These are phyloP conservation scores for Neofusicoccum umdonicola DNA, from an alignment of 2,329 filamentous ascomycete genomes.

Conservation along the genomic window DNA sequence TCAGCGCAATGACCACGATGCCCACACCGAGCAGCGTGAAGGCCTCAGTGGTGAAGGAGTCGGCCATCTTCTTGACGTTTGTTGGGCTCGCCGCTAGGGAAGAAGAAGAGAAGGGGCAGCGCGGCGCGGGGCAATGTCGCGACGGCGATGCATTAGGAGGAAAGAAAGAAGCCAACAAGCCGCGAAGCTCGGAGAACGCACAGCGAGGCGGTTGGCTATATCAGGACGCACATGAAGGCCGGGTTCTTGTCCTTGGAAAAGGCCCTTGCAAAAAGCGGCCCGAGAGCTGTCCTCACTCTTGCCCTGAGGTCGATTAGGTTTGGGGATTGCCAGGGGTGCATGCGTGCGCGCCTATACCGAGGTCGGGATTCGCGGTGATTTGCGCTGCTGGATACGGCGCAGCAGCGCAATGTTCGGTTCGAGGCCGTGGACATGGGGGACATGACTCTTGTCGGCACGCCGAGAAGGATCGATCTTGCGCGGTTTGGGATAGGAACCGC, in stretches of 20 bases:
- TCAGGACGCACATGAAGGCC: background rate
- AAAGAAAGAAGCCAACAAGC: background rate
- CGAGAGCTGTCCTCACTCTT: no score
- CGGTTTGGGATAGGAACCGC: background rate
- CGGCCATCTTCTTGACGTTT: constrained; percentile 8
- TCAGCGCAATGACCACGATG: constrained; percentile 21
- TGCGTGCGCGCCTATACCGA: background rate
- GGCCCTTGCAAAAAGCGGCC: background rate
- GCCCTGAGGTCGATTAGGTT: background rate
- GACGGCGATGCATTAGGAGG: background rate
- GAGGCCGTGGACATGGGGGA: background rate
- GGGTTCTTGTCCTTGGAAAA: background rate
- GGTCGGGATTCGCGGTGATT: background rate
- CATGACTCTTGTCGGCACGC: background rate
- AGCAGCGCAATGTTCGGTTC: background rate
- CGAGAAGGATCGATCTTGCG: background rate
- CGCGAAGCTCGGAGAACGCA: background rate
- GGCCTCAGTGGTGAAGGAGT: constrained; percentile 22
- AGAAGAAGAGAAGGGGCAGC: background rate
- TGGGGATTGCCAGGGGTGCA: background rate
- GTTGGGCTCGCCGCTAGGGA: background rate
- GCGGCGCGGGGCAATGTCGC: background rate
- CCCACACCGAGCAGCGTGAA: constrained; percentile 22
- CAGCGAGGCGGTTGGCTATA: background rate
- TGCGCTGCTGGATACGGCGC: background rate